A percentile compares a stretch with the other conserved stretches of the same genome.
Conservation (phyloP, 331 rosid genomes). For the Telfairia occidentalis region DNA sequence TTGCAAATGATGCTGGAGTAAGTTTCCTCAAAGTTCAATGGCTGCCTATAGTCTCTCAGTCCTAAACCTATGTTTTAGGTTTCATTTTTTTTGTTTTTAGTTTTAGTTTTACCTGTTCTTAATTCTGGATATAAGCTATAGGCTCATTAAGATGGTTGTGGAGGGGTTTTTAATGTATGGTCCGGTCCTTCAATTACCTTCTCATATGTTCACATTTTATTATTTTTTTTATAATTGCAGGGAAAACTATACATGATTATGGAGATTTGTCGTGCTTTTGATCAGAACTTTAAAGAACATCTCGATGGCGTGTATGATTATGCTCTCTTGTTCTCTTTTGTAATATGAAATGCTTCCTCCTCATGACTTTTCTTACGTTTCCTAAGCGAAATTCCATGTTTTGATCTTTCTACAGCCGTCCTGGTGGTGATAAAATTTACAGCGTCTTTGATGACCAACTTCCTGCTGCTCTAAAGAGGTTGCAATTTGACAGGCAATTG, state of each 20-base stretch:
- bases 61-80: neutral
- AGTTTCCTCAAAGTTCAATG: slow-evolving; percentile 19
- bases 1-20: slow-evolving; percentile 88
- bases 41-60: neutral
- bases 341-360: neutral
- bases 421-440: slow-evolving; percentile 91
- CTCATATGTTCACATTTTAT: neutral
- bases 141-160: neutral
- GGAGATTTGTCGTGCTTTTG: slow-evolving; percentile 86
- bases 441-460: slow-evolving; percentile 90
- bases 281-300: slow-evolving; percentile 82
- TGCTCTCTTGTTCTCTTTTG: slow-evolving; percentile 1
- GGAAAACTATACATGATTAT: slow-evolving; percentile 81
- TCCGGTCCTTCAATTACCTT: neutral
- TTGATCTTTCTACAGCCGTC: slow-evolving; percentile 42
- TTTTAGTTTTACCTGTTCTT: neutral
- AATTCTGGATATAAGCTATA: neutral
- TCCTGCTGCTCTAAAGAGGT: slow-evolving; percentile 85
- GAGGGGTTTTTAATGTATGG: neutral
- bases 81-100: neutral
- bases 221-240: slow-evolving; percentile 28
- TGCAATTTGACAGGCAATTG: slow-evolving; percentile 93
- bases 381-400: slow-evolving; percentile 3
- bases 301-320: slow-evolving; percentile 90
- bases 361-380: slow-evolving; percentile 9